phyloP scores from a whole-genome alignment of 805 yeast species.

The Soucietia sequanensis region DNA sequence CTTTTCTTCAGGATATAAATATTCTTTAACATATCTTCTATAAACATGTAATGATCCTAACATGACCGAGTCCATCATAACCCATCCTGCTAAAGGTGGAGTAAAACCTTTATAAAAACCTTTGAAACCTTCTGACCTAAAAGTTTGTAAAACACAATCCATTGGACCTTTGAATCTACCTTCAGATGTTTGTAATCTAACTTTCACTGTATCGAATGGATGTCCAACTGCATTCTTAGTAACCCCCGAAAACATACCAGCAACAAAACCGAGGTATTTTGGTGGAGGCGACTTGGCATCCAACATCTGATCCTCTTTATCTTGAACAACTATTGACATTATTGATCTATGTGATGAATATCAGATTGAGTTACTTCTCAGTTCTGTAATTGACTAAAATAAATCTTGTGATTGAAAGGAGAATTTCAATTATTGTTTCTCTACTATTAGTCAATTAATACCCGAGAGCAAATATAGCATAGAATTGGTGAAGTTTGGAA shows the following conservation, averaged over 20 bases:
- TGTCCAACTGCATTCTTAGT: slow-evolving; percentile 90
- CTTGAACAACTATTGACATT: too few species aligned
- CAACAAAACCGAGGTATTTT: slow-evolving; percentile 71
- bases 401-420: too few species aligned
- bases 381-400: too few species aligned
- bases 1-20: slow-evolving; percentile 57
- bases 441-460: too few species aligned
- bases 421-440: too few species aligned
- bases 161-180: slow-evolving; percentile 74
- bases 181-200: slow-evolving; percentile 67
- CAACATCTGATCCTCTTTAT: slow-evolving; percentile 24
- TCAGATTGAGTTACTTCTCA: too few species aligned
- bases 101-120: slow-evolving; percentile 91
- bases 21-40: slow-evolving; percentile 62
- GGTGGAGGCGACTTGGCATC: slow-evolving; percentile 34
- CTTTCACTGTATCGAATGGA: slow-evolving; percentile 90
- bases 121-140: slow-evolving; percentile 67
- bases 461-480: too few species aligned
- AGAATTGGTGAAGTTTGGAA: too few species aligned
- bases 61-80: slow-evolving; percentile 89
- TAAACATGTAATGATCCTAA: slow-evolving; percentile 82
- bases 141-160: slow-evolving; percentile 74
- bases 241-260: slow-evolving; percentile 86
- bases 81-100: slow-evolving; percentile 93
- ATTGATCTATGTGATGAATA: too few species aligned